Evolutionary conservation across 2,329 filamentous ascomycete genomes (phyloP), one percentile per base, ranked within the genome.

Genomic region (Diaporthe citri): DNA sequence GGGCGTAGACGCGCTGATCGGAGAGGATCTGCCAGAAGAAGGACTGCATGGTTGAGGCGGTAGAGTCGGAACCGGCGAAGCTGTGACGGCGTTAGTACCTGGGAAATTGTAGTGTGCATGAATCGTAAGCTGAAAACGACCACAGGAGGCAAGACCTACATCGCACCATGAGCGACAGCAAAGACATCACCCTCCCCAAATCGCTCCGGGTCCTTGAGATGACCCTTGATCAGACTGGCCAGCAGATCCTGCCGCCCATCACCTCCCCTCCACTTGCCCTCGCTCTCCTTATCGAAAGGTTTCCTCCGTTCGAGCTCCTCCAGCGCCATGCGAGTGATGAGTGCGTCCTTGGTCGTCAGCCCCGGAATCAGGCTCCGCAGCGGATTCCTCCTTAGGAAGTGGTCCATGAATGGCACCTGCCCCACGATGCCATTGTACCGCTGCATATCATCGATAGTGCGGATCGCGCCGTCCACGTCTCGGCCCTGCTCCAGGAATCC

Each of bases 1-100:
- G 76, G 2, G 78, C 71, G 77, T 89, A 86, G 15, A 89, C 83
- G 0, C 78, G 80, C 2, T 83, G 82, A 31, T 86, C 84, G 51
- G 86, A 84, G 13, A 90, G 83, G 0, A 87, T 82, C 56, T 86
- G 85, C 83, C 86, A 88, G 82, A 88, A 89, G 80, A 90, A 88
- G 73, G 87, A 89, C 77, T 90, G 88, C 88, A 90, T 90, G 0
- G 88, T 89, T 10, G 88, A 89, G 15, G 90, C 90, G 0, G 90
- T 91, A 0, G 90, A 90, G 81, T 92, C 90, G 28, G 90, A 90
- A 36, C 90, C 90, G 22, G 90, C 89, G 79, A 91, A 89, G 76
- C 88, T 90, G 56, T n/a, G 46, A 15, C 20, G 13, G 36, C 17
- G 76, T 46, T 1, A 69, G 76, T n/a, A 75, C 22, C 17, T 12